Evolutionary conservation across 345 rosid species (phyloP).

Genomic region (Populus euphratica): DNA sequence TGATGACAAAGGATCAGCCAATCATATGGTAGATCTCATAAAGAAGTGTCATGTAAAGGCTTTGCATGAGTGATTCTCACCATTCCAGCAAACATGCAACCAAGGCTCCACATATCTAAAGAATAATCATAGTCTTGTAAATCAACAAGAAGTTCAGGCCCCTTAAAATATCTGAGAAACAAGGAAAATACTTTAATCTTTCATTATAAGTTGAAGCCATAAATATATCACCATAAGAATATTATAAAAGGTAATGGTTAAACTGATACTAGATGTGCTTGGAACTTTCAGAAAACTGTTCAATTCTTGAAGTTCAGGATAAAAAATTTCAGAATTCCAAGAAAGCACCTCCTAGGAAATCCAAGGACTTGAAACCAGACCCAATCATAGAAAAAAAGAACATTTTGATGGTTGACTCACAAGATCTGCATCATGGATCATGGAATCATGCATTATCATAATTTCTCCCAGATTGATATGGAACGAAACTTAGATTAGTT

Average conservation of each 20-base stretch:
- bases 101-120: slow-evolving; percentile 99
- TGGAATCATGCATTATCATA: background rate
- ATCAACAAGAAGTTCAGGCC: slow-evolving; percentile 94
- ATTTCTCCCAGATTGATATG: background rate
- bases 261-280: background rate
- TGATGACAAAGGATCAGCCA: slow-evolving; percentile 1
- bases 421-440: background rate
- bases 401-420: background rate
- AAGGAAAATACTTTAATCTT: slow-evolving; percentile 9
- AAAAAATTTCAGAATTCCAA: background rate
- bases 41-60: background rate
- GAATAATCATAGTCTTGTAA: slow-evolving; percentile 98
- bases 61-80: slow-evolving; percentile 38
- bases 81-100: slow-evolving; percentile 99
- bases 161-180: slow-evolving; percentile 78
- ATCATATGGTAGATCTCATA: slow-evolving; percentile 6
- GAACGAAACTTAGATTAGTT: background rate
- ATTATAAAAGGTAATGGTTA: background rate
- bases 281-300: background rate
- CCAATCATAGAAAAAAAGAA: background rate
- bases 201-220: background rate
- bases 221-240: background rate
- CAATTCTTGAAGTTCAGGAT: background rate
- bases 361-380: background rate
- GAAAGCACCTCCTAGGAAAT: background rate